Evolutionary conservation across 2,329 filamentous ascomycete species (phyloP).

Genomic region (Verticillium klebahnii): DNA sequence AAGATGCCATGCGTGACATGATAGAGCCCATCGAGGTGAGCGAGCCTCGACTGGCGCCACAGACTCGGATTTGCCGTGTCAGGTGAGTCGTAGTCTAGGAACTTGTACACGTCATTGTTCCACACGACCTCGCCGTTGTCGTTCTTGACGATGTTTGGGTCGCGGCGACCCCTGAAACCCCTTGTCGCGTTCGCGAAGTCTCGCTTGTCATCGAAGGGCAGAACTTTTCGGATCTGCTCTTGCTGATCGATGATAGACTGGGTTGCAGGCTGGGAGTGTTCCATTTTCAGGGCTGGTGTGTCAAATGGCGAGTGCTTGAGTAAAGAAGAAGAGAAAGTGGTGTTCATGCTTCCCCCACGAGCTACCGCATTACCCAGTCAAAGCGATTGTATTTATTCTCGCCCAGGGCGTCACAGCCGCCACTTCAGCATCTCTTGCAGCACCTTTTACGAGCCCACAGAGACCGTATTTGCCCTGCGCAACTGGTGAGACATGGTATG

Average conservation of each 20-base stretch:
- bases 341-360: no score
- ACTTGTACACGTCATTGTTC: constrained; percentile 21
- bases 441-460: no score
- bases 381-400: no score
- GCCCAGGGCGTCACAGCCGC: no score
- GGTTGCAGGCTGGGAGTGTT: neutral
- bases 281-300: neutral
- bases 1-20: constrained; percentile 29
- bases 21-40: constrained; percentile 22
- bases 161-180: neutral
- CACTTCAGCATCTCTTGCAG: no score
- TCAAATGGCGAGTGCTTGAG: no score
- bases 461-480: no score
- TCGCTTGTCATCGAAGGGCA: neutral
- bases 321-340: no score
- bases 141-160: neutral
- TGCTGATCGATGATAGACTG: neutral
- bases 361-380: no score
- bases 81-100: constrained; percentile 8
- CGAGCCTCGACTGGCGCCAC: constrained; percentile 13
- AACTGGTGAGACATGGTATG: no score
- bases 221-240: neutral
- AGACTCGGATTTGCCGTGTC: constrained; percentile 9
- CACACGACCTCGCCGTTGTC: neutral
- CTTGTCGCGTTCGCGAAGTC: neutral